Evolutionary conservation across 768 basidiomycete species (phyloP).

Genomic region (Russula sp.): DNA sequence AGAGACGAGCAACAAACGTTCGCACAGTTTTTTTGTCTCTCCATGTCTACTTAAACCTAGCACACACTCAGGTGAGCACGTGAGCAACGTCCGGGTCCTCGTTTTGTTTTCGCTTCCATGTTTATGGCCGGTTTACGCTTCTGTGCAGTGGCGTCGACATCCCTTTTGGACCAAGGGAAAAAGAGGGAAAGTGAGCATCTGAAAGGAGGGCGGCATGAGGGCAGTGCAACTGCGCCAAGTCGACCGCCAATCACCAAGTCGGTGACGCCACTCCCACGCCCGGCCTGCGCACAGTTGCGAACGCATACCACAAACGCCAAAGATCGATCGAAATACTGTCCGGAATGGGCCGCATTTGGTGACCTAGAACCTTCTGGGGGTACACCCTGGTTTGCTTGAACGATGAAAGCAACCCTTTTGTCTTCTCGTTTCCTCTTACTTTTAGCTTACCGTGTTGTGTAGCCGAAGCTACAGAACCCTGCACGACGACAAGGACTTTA

Average conservation of each 20-base stretch:
- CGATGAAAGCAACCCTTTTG: neutral
- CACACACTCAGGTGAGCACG: slow-evolving; percentile 7
- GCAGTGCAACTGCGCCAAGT: neutral
- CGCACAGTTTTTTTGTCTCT: neutral
- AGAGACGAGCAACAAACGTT: neutral
- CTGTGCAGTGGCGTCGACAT: neutral
- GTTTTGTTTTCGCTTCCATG: no score
- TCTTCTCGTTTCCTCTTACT: neutral
- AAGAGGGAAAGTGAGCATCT: neutral
- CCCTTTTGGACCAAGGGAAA: neutral
- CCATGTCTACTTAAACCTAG: neutral
- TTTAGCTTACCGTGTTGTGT: neutral
- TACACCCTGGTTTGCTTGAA: slow-evolving; percentile 12
- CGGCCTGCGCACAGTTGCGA: neutral
- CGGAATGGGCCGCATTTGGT: slow-evolving; percentile 8
- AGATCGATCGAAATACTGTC: neutral
- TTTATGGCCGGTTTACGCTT: neutral
- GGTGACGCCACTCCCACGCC: neutral
- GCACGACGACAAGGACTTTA: neutral
- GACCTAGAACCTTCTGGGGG: slow-evolving; percentile 15
- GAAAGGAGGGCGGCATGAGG: neutral
- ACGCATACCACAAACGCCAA: slow-evolving; percentile 2
- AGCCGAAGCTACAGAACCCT: neutral
- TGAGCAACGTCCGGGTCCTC: no score
- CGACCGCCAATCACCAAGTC: neutral